Base-by-base conservation (phyloP, 768 basidiomycete genomes). In the Collybia mongolica region DNA sequence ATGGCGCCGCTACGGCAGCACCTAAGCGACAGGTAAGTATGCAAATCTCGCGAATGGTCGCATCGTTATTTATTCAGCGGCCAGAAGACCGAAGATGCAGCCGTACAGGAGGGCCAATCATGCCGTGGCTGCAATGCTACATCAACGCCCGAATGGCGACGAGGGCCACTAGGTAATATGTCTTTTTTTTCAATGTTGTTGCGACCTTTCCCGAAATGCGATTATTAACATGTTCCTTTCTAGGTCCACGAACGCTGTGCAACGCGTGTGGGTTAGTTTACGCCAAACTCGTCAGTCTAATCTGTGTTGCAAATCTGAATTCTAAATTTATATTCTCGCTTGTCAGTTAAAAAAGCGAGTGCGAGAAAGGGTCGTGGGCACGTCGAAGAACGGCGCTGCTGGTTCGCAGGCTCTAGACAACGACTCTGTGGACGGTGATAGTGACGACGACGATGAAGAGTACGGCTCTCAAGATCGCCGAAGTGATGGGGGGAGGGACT, bases 221-320 rank as follows among this genome's bases (percentile, higher is more conserved):
- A 28, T 35, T 36, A 49, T 38, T 23, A 39, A 4, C 49, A 40
- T 43, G 41, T 46, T 41, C 39, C 29, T 44, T 41, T 9, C 15
- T 54, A 90, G 88, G 89, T 45, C 89, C 89, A 19, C 79, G 90
- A 62, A 91, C 89, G 48, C 71, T 92, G 46, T 92, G 89, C 65
- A 92, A 92, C 64, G 89, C 89, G 9, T 92, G 89, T 66, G 89
- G 89, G 47, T 80, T 92, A 56, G 89, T 92, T 52, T 92, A 90
- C 65, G 90, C 89, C 48, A 92, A 92, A 72, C 75, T 91, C 67
- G 88, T 90, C 66, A 63, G 84, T 76, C 20, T 52, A 35, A 22
- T 48, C 11, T 39, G 24, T 44, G 32, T 55, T 38, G 35, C 39
- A 26, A 46, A 54, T 38, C 37, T 23, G 48, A 46, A 39, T 19